phyloP scores from a whole-genome alignment of 495 filamentous ascomycete genomes.

The Podospora appendiculata region DNA sequence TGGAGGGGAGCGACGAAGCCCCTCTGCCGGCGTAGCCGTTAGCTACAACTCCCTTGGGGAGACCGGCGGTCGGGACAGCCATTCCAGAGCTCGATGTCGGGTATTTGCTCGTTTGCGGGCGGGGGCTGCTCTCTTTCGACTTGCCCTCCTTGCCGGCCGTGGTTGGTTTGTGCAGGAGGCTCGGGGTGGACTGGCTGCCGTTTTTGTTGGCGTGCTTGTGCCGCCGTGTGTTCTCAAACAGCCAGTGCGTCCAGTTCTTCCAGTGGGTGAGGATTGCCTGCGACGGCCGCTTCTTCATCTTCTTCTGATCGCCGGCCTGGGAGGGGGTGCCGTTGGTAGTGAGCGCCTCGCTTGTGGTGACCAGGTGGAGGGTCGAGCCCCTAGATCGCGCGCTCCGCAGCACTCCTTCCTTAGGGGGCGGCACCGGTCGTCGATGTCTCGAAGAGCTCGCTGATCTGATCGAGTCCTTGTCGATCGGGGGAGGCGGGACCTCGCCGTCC shows the following conservation, averaged over 20 bases:
- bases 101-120: conserved; percentile 49
- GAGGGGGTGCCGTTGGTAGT: conserved; percentile 12
- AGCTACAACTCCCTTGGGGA: conserved; percentile 27
- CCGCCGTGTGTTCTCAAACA: conserved; percentile 39
- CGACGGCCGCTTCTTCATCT: conserved; percentile 39
- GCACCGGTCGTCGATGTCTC: conserved; percentile 59
- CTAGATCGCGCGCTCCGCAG: conserved; percentile 55
- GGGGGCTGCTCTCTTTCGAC: conserved; percentile 38
- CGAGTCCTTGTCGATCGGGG: conserved; percentile 72
- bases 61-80: conserved; percentile 16
- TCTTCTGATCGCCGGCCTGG: conserved; percentile 24
- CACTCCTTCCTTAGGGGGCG: conserved; percentile 74
- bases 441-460: conserved; percentile 64
- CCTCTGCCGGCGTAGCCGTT: conserved; percentile 24
- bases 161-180: conserved; percentile 33
- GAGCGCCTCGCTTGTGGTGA: conserved; percentile 50
- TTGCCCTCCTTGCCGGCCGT: conserved; percentile 35
- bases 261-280: conserved; percentile 57
- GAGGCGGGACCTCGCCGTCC: conserved; percentile 45
- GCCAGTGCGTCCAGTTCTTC: conserved; percentile 57
- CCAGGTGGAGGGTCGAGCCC: conserved; percentile 73
- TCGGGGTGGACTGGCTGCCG: conserved; percentile 48
- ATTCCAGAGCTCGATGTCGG: conserved; percentile 18
- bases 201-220: conserved; percentile 32
- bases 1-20: not conserved